Conservation (phyloP, 2,329 filamentous ascomycete genomes). For the Xylaria sp. region DNA sequence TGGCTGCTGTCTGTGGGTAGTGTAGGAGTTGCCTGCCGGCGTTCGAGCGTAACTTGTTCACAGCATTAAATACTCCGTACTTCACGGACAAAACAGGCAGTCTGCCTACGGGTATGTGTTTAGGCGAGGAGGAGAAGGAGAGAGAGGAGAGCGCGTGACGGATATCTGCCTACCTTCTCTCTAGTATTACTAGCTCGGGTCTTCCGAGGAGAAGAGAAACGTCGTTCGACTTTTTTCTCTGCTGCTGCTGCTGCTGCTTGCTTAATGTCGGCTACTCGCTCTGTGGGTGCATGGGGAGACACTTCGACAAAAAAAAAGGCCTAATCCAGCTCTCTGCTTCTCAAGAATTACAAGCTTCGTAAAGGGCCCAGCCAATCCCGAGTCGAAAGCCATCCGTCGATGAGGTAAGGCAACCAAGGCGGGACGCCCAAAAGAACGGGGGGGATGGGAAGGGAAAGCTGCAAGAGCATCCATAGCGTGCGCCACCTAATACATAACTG, state of each 20-base stretch:
- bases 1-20: too few relatives aligned
- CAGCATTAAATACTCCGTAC: not conserved
- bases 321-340: not conserved
- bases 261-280: not conserved
- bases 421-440: not conserved
- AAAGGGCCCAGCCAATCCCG: not conserved
- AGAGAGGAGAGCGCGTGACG: not conserved
- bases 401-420: not conserved
- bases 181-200: not conserved
- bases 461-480: slow-evolving; percentile 9
- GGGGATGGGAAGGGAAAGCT: not conserved
- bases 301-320: not conserved
- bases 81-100: not conserved
- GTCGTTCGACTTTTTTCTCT: too few relatives aligned
- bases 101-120: not conserved
- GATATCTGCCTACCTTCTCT: not conserved
- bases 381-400: not conserved
- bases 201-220: not conserved
- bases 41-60: not conserved
- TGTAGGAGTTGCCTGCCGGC: slow-evolving; percentile 11
- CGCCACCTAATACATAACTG: slow-evolving; percentile 9
- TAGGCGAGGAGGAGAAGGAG: not conserved
- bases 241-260: not conserved
- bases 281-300: not conserved
- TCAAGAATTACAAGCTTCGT: not conserved